Conservation (phyloP, 208 protist genomes). For the Porcisia deanei region DNA sequence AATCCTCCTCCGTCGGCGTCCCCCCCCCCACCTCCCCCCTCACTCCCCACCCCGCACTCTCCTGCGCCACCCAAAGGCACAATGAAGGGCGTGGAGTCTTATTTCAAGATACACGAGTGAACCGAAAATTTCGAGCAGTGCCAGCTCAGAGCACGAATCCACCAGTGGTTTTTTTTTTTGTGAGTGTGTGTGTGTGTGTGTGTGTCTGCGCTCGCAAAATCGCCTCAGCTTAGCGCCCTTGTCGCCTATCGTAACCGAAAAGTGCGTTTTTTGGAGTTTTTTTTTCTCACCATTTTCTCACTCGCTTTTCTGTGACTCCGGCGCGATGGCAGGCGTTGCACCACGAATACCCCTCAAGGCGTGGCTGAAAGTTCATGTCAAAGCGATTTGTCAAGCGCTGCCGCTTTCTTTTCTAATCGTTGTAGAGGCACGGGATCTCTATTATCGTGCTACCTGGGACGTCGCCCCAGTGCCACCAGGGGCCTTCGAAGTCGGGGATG, state of each 20-base stretch:
- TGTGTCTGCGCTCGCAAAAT: background rate
- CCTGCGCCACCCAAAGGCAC: background rate
- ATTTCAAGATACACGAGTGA: background rate
- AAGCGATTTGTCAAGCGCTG: conserved; percentile 78
- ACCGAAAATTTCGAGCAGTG: background rate
- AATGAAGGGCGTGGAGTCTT: background rate
- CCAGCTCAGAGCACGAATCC: background rate
- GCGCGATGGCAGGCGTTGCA: conserved; percentile 49
- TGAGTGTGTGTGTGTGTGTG: background rate
- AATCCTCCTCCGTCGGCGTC: background rate
- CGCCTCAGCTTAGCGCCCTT: background rate
- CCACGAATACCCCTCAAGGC: conserved; percentile 62
- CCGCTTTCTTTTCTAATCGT: conserved; percentile 79
- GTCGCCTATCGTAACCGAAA: background rate
- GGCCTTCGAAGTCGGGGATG: conserved; percentile 74
- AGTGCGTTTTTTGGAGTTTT: background rate
- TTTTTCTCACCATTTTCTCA: background rate
- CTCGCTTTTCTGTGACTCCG: background rate
- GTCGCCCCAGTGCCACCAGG: conserved; percentile 43
- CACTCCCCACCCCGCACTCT: background rate
- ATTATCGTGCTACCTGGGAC: conserved; percentile 83
- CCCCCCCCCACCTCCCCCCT: background rate
- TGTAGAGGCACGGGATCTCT: conserved; percentile 78
- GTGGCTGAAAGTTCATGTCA: conserved; percentile 64
- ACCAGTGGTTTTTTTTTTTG: too few relatives aligned